Evolutionary conservation across 129 eudicot genomes (phyloP), one percentile per base, ranked within the genome.

Genomic region (Dittrichia graveolens): DNA sequence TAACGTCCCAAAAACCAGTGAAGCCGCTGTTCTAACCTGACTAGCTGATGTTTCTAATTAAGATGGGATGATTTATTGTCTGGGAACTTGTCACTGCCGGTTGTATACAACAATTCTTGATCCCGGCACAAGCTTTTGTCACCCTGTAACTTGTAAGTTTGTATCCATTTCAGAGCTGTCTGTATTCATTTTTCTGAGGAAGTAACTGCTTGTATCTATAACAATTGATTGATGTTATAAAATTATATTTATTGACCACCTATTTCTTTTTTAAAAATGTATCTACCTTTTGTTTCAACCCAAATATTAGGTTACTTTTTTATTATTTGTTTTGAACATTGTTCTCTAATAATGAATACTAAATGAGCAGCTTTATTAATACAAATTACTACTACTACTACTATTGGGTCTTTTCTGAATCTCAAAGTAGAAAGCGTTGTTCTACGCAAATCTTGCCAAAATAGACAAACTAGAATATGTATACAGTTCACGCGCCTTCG

Each of bases 1-100:
- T 89, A 60, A 61, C 83, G 40, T 69, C 92, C 31, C 69, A 65
- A 6, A 77, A 80, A 59, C 82, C 87, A 7, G 92, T 87, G 67
- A 65, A 68, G 16, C 80, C 86, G 31, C 74, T 88, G 60, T 85
- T 79, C 84, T 56, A 75, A 75, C 53, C 34, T 68, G 71, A 69
- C 15, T 40, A 57, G 73, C 68, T 52, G 76, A 71, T 65, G 60
- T 59, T 75, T 67, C 72, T 55, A 50, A 65, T 15, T 66, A 65
- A 11, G 83, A 76, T 56, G 65, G 65, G 73, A 66, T 61, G 65
- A 72, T 48, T 72, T 82, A 74, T 67, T 46, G 3, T 72, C 78
- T 57, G 59, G 43, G 75, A 57, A 7, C 38, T 66, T 64, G 46
- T 58, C 31, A 37, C 37, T 38, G 5, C 14, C 53, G 8, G n/a